Evolutionary conservation across 2,329 filamentous ascomycete genomes (phyloP), one percentile per base, ranked within the genome.

Genomic region (Sphaerostilbella broomeana): DNA sequence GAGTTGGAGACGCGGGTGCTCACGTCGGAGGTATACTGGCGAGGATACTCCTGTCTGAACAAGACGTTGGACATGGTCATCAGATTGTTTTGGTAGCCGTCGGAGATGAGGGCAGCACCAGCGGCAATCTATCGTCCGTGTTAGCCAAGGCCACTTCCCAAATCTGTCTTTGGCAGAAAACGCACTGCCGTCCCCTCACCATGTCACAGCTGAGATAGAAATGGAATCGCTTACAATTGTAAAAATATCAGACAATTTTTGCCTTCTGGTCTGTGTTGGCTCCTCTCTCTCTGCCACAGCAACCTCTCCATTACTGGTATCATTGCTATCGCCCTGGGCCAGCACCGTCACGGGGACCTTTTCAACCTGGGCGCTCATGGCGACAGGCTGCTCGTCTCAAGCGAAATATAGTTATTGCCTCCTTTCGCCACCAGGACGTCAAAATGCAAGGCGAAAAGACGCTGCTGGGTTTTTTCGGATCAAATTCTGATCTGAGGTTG

Each of bases 1-100:
- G 64, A 51, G 41, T 66, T 67, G 13, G 60, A 65, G 4, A 67
- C 60, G 16, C 60, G 61, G 1, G 64, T 67, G 48, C 59, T 65
- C 35, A 65, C 56, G 0, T 49, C 35, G 0, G 59, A 50, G 2
- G 59, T 63, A 38, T 64, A 64, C 26, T 62, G 50, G 9, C 50
- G 43, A 2, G 57, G 51, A 38, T 63, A 65, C 35, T 57, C 53
- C 35, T 55, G 49, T 32, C 51, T 53, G 42, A 58, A 55, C 15
- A 57, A 40, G 16, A 60, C 55, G 29, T 58, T 57, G 34, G 49
- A 47, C 55, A 58, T 58, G 30, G 55, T 58, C 55, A 62, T 63
- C 16, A 63, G 47, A 43, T 62, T 59, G 49, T 60, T 62, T 27
- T 62, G 55, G 49, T 62, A 62, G 16, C 60, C 60, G 31, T 62